These are phyloP conservation scores for Sclerotinia minor DNA, from an alignment of 2,329 filamentous ascomycete genomes.

Conservation along the genomic window DNA sequence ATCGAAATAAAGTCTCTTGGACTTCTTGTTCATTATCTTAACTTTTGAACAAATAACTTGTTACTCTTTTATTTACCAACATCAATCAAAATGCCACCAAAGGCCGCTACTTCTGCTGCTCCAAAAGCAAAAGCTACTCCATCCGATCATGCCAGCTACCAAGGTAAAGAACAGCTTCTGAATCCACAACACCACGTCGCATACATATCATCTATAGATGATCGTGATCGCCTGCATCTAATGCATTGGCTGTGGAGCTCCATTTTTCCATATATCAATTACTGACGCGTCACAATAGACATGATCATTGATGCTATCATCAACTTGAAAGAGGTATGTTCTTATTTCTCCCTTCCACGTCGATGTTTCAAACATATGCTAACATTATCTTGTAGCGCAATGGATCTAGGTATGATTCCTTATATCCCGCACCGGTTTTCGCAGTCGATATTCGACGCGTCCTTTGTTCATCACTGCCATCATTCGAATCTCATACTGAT, in stretches of 20 bases:
- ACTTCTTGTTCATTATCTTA: slow-evolving; percentile 2
- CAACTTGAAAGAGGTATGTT: slow-evolving; percentile 41
- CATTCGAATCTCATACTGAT: slow-evolving; percentile 28
- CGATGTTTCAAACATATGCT: slow-evolving; percentile 21
- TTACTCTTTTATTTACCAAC: slow-evolving; percentile 24
- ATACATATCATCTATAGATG: slow-evolving; percentile 42
- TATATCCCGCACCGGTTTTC: slow-evolving; percentile 19
- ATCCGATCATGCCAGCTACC: slow-evolving; percentile 62
- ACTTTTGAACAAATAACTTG: slow-evolving; percentile 14
- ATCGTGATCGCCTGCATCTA: slow-evolving; percentile 53
- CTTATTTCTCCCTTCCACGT: not conserved
- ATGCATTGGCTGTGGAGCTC: slow-evolving; percentile 49
- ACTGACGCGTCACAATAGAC: slow-evolving; percentile 37
- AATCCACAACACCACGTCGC: slow-evolving; percentile 49
- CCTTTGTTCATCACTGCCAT: slow-evolving; percentile 25
- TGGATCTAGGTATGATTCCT: slow-evolving; percentile 40
- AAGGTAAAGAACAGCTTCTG: slow-evolving; percentile 58
- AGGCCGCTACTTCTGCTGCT: slow-evolving; percentile 53
- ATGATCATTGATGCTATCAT: slow-evolving; percentile 42
- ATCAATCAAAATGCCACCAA: slow-evolving; percentile 59
- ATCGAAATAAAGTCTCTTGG: not conserved
- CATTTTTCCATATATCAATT: slow-evolving; percentile 25
- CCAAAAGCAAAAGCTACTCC: slow-evolving; percentile 58
- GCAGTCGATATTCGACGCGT: slow-evolving; percentile 33
- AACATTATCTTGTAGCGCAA: slow-evolving; percentile 36